Evolutionary conservation across 164 flowering plant genomes (phyloP), one percentile per base, ranked within the genome.

Genomic region (Euptelea pleiosperma): DNA sequence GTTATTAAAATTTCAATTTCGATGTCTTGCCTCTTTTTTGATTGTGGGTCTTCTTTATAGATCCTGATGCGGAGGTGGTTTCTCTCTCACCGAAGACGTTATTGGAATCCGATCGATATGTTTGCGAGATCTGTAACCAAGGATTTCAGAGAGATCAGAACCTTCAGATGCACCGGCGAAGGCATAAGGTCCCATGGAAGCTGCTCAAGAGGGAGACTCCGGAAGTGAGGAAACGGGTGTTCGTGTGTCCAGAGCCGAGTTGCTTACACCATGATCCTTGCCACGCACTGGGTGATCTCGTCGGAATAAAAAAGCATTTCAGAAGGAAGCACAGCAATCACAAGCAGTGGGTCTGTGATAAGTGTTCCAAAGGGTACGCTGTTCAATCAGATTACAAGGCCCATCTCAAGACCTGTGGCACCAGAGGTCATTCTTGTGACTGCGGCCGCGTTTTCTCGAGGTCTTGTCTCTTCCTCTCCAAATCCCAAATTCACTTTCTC

Each of bases 121-220:
- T 93, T 9, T 92, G 98, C 29, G 98, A 92, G 90, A 89, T 92
- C 76, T 92, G 98, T 79, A 83, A 83, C 66, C 98, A 91, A 64
- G 98, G 98, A 58, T 91, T 91, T 47, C 96, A 89, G 59, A 68
- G 98, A 44, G 98, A 92, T 70, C 98, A 92, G 66, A 92, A 93
- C 73, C 81, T 93, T 8, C 98, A 93, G 84, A 93, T 93, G 98
- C 98, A 93, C 58, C 56, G 97, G 56, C 57, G 98, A 12, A 42
- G 97, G 55, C 98, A 93, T 71, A 93, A 93, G 75, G 98, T 93
- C 7, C 96, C 97, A 1, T 93, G 98, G 98, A 93, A 93, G 77
- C 77, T 93, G 24, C 70, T 90, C 29, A 93, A 93, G 80, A 73
- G 97, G 22, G 94, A 87, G 75, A 79, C 78, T 0, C 86, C 95